Evolutionary conservation across 106 monocot species (phyloP).

Genomic region (Acorus calamus): DNA sequence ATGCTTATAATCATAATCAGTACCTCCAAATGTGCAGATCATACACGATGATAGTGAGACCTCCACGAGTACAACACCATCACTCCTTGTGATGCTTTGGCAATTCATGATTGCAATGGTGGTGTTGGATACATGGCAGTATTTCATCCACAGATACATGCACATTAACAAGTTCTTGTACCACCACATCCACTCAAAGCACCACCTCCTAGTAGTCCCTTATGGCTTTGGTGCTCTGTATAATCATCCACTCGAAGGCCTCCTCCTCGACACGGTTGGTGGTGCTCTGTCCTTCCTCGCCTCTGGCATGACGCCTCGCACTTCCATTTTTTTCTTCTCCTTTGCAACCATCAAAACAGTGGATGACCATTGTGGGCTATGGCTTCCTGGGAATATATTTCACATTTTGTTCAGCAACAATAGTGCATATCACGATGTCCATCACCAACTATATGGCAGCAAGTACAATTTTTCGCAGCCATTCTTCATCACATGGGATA

Average conservation of each 20-base stretch:
- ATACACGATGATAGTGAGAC: background rate
- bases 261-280: conserved; percentile 36
- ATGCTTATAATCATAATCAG: too few species aligned
- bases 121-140: conserved; percentile 46
- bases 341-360: conserved; percentile 42
- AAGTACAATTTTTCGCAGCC: conserved; percentile 46
- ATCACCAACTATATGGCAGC: conserved; percentile 45
- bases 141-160: conserved; percentile 45
- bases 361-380: conserved; percentile 49
- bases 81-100: background rate
- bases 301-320: conserved; percentile 50
- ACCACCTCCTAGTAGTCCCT: conserved; percentile 38
- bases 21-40: background rate
- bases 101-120: conserved; percentile 26
- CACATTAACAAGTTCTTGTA: conserved; percentile 49
- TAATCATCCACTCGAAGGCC: conserved; percentile 46
- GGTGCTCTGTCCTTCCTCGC: conserved; percentile 32
- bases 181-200: conserved; percentile 46
- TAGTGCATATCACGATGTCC: conserved; percentile 52
- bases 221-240: conserved; percentile 49
- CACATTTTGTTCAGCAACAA: conserved; percentile 48
- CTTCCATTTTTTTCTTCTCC: conserved; percentile 45
- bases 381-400: conserved; percentile 39
- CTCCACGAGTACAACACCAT: background rate
- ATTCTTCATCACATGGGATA: conserved; percentile 43